These are phyloP conservation scores for Chaetomiaceae sp. DNA, from an alignment of 2,329 filamentous ascomycete species.

Conservation along the genomic window DNA sequence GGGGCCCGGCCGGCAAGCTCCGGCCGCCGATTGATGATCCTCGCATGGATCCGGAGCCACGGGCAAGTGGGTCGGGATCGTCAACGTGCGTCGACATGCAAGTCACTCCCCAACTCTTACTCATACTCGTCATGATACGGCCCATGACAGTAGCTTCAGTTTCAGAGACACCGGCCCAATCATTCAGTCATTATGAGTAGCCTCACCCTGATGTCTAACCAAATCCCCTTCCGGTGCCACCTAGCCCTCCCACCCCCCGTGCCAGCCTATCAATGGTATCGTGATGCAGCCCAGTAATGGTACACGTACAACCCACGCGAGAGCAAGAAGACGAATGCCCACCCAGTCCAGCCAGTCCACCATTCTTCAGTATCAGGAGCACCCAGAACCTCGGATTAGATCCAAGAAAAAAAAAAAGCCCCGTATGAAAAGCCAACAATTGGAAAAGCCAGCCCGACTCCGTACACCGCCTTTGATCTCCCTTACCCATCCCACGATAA, in stretches of 20 bases:
- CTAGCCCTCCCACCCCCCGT: not conserved
- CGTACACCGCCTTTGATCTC: not conserved
- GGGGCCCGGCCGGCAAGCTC: constrained; percentile 3
- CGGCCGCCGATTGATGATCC: constrained; percentile 1
- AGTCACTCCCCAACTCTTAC: no score
- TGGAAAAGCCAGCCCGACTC: no score
- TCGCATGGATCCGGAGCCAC: not conserved
- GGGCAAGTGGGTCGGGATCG: not conserved
- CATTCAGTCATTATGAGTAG: no score
- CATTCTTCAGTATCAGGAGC: not conserved
- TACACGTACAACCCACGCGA: constrained; percentile 8
- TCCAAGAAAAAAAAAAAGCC: not conserved
- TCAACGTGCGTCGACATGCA: no score
- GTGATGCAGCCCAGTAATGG: constrained; percentile 19
- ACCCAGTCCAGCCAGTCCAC: not conserved
- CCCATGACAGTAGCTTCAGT: no score
- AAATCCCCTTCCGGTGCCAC: not conserved
- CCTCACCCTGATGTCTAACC: not conserved
- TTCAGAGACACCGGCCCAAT: no score
- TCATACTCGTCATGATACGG: no score
- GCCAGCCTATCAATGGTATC: constrained; percentile 15
- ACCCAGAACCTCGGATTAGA: not conserved
- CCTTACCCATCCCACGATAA: no score
- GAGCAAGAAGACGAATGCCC: no score
- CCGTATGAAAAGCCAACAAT: no score